Base-by-base conservation (phyloP, 257 asterid genomes). In the Nicotiana obtusifolia region DNA sequence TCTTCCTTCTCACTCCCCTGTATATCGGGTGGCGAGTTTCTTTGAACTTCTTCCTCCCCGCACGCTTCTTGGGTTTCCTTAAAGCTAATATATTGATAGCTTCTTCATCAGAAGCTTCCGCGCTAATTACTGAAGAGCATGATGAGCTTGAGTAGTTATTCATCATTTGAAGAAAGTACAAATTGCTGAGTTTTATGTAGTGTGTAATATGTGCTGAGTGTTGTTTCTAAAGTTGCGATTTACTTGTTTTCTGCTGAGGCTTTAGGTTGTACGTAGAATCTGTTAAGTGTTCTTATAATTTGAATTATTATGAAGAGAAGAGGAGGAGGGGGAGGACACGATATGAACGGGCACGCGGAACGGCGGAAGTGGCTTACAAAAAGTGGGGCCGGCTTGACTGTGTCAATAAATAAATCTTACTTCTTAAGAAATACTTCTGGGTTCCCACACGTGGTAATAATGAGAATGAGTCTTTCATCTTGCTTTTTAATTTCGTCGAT, bases 1-100 rank as follows among this genome's bases (percentile, higher is more conserved):
- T 83, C 69, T 86, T 81, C 30, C 83, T 67, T 56, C 90, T 78
- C 20, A 87, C 81, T 37, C 90, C 90, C 33, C 87, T 68, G n/a
- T 85, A 87, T 0, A 87, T n/a, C 0, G 90, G 88, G 22, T 87
- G 90, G 5, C 77, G 77, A 69, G 77, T 69, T 37, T 69, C 77
- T 57, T 68, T 68, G 31, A 68, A 37, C 77, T 68, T 68, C 77
- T 68, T 68, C 9, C 57, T 41, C 4, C 33, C 56, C 0, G 33
- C 57, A 7, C 33, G 57, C 47, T 80, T 87, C 67, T 85, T 87
- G 0, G 87, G 88, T 33, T 13, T 33, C 20, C 33, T 76, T 0
- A 88, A 85, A 2, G 90, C 85, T 52, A 84, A 11, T 37, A 41
- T 7, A n/a, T n/a, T n/a, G 14, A 53, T 14, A 14, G 5, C 8